Evolutionary conservation across 83 land plant species (phyloP).

Genomic region (Thuja plicata): DNA sequence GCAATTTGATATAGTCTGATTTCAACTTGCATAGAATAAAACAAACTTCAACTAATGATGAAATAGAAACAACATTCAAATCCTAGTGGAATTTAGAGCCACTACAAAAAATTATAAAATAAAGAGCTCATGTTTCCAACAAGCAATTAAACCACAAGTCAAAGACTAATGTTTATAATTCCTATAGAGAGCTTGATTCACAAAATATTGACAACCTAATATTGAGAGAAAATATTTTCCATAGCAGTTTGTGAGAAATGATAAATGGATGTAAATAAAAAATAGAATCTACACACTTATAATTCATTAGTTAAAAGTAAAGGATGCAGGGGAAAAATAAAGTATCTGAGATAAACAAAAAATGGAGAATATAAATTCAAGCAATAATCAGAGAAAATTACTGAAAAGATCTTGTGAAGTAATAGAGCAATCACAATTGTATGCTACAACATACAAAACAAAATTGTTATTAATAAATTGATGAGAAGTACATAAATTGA

Average conservation of each 20-base stretch:
- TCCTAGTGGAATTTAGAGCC: neutral
- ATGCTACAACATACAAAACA: no score
- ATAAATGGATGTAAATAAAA: neutral
- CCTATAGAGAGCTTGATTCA: neutral
- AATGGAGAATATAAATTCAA: no score
- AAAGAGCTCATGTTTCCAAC: neutral
- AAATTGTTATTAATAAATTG: no score
- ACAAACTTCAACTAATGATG: neutral
- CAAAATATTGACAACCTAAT: neutral
- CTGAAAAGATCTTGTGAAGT: no score
- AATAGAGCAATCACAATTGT: no score
- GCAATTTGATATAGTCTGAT: neutral
- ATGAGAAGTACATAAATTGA: no score
- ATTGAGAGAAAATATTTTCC: neutral
- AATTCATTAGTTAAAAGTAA: neutral
- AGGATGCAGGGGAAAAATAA: no score
- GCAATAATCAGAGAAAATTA: no score
- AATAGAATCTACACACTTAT: neutral
- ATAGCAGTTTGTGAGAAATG: neutral
- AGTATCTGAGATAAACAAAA: no score
- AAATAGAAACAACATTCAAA: neutral
- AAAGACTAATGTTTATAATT: neutral
- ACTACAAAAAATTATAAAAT: neutral
- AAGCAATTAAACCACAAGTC: neutral
- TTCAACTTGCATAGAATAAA: neutral